phyloP scores from a whole-genome alignment of 495 filamentous ascomycete genomes.

The Pseudotulostoma volvatum region DNA sequence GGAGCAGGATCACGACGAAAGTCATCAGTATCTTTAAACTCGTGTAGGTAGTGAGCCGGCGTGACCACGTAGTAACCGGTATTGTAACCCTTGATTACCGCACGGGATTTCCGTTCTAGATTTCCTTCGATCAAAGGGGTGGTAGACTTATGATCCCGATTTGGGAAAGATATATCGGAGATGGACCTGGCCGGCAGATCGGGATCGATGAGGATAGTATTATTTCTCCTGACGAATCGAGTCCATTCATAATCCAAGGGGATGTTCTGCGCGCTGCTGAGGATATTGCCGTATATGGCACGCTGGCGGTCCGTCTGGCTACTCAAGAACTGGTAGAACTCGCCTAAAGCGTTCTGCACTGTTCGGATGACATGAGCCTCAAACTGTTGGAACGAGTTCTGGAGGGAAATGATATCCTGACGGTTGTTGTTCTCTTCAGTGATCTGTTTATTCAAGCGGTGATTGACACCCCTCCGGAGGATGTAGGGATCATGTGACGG shows the following conservation, averaged over 20 bases:
- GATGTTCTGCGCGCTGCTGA: constrained; percentile 58
- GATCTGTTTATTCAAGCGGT: constrained; percentile 80
- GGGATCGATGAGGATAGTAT: constrained; percentile 61
- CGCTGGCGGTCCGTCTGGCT: constrained; percentile 69
- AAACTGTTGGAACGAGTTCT: constrained; percentile 76
- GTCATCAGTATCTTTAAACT: constrained; percentile 90
- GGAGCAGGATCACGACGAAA: constrained; percentile 63
- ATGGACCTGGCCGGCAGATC: constrained; percentile 53
- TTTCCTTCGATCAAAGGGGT: constrained; percentile 71
- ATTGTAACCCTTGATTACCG: constrained; percentile 60
- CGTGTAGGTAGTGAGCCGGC: constrained; percentile 71
- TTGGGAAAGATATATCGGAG: constrained; percentile 62
- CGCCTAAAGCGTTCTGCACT: constrained; percentile 64
- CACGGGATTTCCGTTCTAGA: constrained; percentile 72
- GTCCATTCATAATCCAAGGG: constrained; percentile 89
- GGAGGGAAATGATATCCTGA: constrained; percentile 74
- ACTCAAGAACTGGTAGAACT: constrained; percentile 60
- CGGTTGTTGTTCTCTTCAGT: constrained; percentile 88
- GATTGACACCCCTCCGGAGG: constrained; percentile 58
- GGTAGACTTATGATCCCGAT: constrained; percentile 68
- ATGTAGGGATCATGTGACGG: constrained; percentile 74
- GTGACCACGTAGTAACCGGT: constrained; percentile 83
- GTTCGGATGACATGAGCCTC: constrained; percentile 71
- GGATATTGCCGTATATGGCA: constrained; percentile 67
- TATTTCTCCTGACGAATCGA: constrained; percentile 55